Base-by-base conservation (phyloP, 2,329 filamentous ascomycete species). In the Penicillium italicum region DNA sequence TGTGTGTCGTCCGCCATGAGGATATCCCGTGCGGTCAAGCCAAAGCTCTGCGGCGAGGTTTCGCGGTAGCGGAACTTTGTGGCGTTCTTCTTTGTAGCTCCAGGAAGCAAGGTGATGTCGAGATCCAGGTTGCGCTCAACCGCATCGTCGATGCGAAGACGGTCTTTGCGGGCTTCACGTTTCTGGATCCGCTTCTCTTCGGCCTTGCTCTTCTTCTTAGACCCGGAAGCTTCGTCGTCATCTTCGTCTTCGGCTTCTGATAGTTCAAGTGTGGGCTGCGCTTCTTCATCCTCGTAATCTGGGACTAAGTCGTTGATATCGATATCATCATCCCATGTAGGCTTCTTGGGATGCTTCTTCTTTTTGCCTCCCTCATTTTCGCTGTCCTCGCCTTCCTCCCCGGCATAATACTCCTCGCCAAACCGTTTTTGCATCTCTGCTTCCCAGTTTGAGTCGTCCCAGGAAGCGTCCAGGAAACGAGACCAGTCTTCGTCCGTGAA, bases 241-340 rank as follows among this genome's bases (percentile, higher is more conserved):
- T 69, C 71, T 10, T 70, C 71, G 0, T 75, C 69, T 74, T 82
- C 79, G 1, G 75, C 77, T 60, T 86, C 83, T 5, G 84, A 83
- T 1, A 87, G 75, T 1, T 76, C 76, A 56, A 88, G 74, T 1
- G 77, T 76, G 20, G 84, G 82, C 47, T 79, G 59, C n/a, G 70
- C 67, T 76, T 84, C 83, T 26, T 90, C 88, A n/a, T 90, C 89
- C 20, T 90, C 85, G 69, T 95, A 96, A 58, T 96, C 90, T 1
- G 91, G 91, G 28, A 96, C 78, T 48, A 97, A 81, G 72, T 96
- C 93, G 58, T 89, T 91, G 77, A 99, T 97, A 70, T 97, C 92
- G 66, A 99, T 97, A 70, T 99, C 94, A 68, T 97, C 91, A 66
- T 97, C 90, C 88, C 93, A 99, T 60, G 85, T 89, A 10, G 90